Evolutionary conservation across 2,329 filamentous ascomycete genomes (phyloP), one percentile per base, ranked within the genome.

Genomic region (Aspergillus jensenii): DNA sequence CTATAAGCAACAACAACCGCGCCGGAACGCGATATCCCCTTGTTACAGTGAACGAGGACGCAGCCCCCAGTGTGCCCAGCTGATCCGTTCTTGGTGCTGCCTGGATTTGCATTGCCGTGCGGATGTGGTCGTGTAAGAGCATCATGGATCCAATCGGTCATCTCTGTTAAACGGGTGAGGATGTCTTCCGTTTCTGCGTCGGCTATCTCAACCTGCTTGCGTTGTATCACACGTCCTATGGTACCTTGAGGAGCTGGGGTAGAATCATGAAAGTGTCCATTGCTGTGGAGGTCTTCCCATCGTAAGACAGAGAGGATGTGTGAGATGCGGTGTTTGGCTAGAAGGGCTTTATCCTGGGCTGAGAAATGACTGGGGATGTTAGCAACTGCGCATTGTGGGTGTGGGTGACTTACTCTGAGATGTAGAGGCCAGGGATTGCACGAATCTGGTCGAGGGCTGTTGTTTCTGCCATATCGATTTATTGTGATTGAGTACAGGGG

Each of bases 21-120:
- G 4, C 55, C 55, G 12, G 55, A 58, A 1, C 55, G 33, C 12
- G 55, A 58, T 8, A 58, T 40, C 3, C 55, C 55, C 31, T 49
- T 33, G 35, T 48, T 43, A 19, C 55, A 58, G 27, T 53, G 55
- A 4, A 58, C 55, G n/a, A 58, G 37, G 8, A 58, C 55, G 8
- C 35, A n/a, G 3, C 48, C 48, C 2, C 40, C 40, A 31, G 7
- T 35, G 17, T 48, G 45, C 5, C 19, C 6, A 11, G 3, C 14
- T 17, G 23, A 25, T 46, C 44, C 8, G 2, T 7, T 7, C 21
- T 27, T 12, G n/a, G 43, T 21, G 17, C 21, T 14, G 6, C 5
- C 6, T 12, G 2, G 12, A 9, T 12, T 21, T 14, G 9, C 12
- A 23, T 21, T 21, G 3, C 4, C 41, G 9, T 21, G 14, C 14